Evolutionary conservation across 2,329 filamentous ascomycete species (phyloP).

Genomic region (Coccinonectria pachysandricola): DNA sequence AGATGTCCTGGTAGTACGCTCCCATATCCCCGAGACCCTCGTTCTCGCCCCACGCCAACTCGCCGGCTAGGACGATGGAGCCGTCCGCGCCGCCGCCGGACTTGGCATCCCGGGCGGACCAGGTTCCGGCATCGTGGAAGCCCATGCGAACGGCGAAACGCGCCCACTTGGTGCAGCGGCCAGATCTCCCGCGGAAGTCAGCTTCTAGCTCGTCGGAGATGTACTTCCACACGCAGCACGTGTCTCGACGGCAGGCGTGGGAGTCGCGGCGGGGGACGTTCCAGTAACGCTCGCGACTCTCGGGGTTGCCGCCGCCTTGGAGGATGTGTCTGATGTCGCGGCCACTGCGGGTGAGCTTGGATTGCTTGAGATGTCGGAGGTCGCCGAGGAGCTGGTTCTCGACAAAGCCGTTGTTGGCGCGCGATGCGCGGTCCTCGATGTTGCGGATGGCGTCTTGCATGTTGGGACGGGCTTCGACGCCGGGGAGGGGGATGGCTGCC

Average conservation of each 20-base stretch:
- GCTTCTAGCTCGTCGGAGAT: conserved; percentile 29
- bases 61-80: conserved; percentile 30
- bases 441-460: conserved; percentile 15
- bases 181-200: conserved; percentile 26
- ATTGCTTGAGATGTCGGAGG: conserved; percentile 20
- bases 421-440: conserved; percentile 10
- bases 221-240: conserved; percentile 36
- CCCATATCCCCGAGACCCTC: conserved; percentile 36
- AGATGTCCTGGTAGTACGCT: conserved; percentile 26
- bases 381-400: conserved; percentile 28
- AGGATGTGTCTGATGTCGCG: conserved; percentile 28
- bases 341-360: conserved; percentile 25
- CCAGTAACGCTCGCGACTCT: conserved; percentile 15
- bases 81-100: conserved; percentile 37
- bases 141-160: conserved; percentile 35
- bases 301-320: conserved; percentile 18
- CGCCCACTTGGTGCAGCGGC: conserved; percentile 33
- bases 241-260: conserved; percentile 24
- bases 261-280: conserved; percentile 14
- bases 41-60: conserved; percentile 33
- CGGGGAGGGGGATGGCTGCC: conserved; percentile 10
- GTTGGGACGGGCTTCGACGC: conserved; percentile 10
- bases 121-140: conserved; percentile 38
- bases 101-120: conserved; percentile 25
- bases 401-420: conserved; percentile 7